Conservation (phyloP, 129 eudicot genomes). For the Saussurea involucrata region DNA sequence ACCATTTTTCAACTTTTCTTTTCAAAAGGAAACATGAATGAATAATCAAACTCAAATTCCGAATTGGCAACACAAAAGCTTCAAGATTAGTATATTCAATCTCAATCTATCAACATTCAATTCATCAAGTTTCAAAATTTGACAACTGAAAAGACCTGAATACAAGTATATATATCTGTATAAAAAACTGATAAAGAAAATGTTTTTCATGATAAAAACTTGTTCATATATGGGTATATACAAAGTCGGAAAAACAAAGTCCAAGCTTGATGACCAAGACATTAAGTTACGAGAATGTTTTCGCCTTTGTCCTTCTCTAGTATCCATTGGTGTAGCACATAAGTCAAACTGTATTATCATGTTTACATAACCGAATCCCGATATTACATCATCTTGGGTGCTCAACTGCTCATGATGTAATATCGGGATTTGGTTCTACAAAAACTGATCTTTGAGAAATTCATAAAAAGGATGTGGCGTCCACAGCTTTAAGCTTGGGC, state of each 20-base stretch:
- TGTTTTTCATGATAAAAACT: neutral
- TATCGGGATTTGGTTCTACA: too few relatives aligned
- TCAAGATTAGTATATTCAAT: constrained; percentile 3
- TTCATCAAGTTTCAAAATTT: neutral
- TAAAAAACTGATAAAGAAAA: neutral
- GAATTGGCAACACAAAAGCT: neutral
- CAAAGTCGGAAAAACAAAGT: neutral
- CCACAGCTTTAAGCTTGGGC: too few relatives aligned
- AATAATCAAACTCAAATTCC: neutral
- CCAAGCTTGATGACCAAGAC: neutral
- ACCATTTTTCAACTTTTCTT: neutral
- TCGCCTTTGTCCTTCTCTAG: neutral
- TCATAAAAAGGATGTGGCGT: too few relatives aligned
- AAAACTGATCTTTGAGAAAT: too few relatives aligned
- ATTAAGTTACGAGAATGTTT: neutral
- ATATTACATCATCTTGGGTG: too few relatives aligned
- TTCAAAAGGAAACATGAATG: constrained; percentile 9
- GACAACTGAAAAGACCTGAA: neutral
- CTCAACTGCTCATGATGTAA: too few relatives aligned
- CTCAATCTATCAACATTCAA: neutral
- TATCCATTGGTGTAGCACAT: neutral
- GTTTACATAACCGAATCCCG: too few relatives aligned
- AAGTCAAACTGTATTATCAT: too few relatives aligned
- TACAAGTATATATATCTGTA: neutral
- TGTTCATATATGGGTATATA: neutral